phyloP scores from a whole-genome alignment of 768 basidiomycete genomes.

The Chalciporus sphaerocephalus region DNA sequence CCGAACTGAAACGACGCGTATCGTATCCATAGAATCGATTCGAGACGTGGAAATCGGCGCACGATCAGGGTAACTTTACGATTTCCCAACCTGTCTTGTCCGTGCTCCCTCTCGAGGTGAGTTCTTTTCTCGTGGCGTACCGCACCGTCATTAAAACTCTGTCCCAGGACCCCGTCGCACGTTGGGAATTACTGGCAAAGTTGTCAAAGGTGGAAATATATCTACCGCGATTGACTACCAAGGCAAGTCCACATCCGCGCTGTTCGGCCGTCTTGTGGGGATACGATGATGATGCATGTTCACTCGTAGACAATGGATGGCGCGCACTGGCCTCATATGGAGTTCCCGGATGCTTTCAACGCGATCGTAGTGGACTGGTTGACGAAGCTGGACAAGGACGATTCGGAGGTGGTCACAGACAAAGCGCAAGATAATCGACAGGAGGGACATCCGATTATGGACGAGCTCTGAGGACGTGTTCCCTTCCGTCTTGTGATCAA shows the following conservation, averaged over 20 bases:
- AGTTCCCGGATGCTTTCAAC: constrained; percentile 53
- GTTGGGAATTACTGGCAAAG: constrained; percentile 36
- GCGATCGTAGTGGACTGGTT: constrained; percentile 51
- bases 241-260: constrained; percentile 24
- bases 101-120: constrained; percentile 38
- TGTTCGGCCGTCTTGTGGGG: constrained; percentile 26
- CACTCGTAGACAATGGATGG: constrained; percentile 43
- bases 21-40: constrained; percentile 39
- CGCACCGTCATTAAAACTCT: no score
- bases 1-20: neutral
- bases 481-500: no score
- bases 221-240: constrained; percentile 33
- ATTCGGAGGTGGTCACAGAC: neutral
- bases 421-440: neutral
- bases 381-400: constrained; percentile 3
- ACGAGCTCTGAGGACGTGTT: constrained; percentile 18
- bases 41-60: constrained; percentile 34
- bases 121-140: no score
- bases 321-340: constrained; percentile 68
- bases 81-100: constrained; percentile 40
- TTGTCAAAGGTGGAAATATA: constrained; percentile 26
- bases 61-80: constrained; percentile 41
- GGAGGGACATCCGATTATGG: neutral
- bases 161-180: constrained; percentile 41
- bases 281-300: constrained; percentile 32